Evolutionary conservation across 2,329 filamentous ascomycete species (phyloP), one percentile per base, ranked within the genome.

Genomic region (Trichoderma cornu-damae): DNA sequence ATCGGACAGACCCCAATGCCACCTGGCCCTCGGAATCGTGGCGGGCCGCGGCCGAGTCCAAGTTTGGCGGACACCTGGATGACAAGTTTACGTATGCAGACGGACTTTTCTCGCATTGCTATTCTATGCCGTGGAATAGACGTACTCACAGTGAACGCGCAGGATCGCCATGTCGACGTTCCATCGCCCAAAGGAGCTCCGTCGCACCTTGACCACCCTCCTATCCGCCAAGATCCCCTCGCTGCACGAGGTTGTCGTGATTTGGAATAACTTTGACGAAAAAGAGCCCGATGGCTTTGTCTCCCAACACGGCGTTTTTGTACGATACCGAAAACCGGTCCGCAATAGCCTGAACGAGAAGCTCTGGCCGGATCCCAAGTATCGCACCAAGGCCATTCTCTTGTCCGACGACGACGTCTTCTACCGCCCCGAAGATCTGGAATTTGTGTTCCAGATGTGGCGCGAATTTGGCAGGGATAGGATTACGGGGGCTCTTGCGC

Each of bases 391-490:
- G 50, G 72, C 72, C 11, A 67, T 75, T n/a, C 68, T 75, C 20
- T 66, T 74, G 8, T 70, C 68, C 16, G 72, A 75, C 40, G 72
- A 74, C 57, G 72, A 75, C 56, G 70, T 74, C 16, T 73, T 70
- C 61, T 74, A 72, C 62, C 63, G 67, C 26, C 72, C 72, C 18
- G 56, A 61, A 3, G 72, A 75, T 44, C 67, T 74, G 14, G 72
- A 74, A 11, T 75, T 72, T n/a, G 70, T 68, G 20, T 75, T 75
- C 53, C 71, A 74, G 50, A 64, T 67, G 12, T 75, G 72, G 72
- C 72, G 72, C 60, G 67, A 70, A 56, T 72, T 72, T 40, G 72
- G 72, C 34, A 67, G 62, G 26, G 59, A 69, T 49, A 63, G 71
- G 16, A 61, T 75, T 37, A 66, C 67, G 0, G 72, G 72, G 1